A percentile compares a stretch with the other conserved stretches of the same genome.
These are phyloP conservation scores for Beauveria varroae DNA, from an alignment of 2,329 filamentous ascomycete genomes.

Conservation along the genomic window DNA sequence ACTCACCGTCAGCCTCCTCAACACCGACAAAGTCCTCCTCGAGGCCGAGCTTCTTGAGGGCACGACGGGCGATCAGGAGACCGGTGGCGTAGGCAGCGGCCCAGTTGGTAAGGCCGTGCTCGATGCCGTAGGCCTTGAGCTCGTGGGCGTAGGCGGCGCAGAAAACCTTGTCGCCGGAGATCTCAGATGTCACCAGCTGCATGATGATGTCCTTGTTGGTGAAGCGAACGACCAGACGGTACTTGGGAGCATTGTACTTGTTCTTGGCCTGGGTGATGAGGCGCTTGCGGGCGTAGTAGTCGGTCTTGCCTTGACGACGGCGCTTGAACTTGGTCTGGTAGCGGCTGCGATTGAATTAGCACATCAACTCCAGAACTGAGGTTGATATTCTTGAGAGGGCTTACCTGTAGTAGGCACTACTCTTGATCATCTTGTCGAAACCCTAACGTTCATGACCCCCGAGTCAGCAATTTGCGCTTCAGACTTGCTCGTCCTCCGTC, in stretches of 20 bases:
- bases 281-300: constrained; percentile 99
- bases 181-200: constrained; percentile 95
- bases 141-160: constrained; percentile 90
- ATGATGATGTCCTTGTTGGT: constrained; percentile 99
- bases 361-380: background rate
- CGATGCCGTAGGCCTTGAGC: constrained; percentile 94
- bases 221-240: constrained; percentile 98
- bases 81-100: constrained; percentile 93
- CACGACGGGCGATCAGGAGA: constrained; percentile 93
- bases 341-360: constrained; percentile 53
- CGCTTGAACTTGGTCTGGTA: constrained; percentile 99
- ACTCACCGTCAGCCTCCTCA: constrained; percentile 95
- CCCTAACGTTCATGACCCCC: constrained; percentile 56
- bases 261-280: constrained; percentile 99
- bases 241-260: constrained; percentile 99
- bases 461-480: constrained; percentile 99
- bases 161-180: constrained; percentile 97
- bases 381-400: constrained; percentile 24
- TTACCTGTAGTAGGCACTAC: constrained; percentile 97
- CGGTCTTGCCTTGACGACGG: constrained; percentile 93
- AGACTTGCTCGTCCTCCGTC: constrained; percentile 57
- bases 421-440: constrained; percentile 96
- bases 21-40: constrained; percentile 92
- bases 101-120: constrained; percentile 99
- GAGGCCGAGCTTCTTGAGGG: constrained; percentile 92